Base-by-base conservation (phyloP, 2,329 filamentous ascomycete genomes). In the Magnaporthiopsis poae region DNA sequence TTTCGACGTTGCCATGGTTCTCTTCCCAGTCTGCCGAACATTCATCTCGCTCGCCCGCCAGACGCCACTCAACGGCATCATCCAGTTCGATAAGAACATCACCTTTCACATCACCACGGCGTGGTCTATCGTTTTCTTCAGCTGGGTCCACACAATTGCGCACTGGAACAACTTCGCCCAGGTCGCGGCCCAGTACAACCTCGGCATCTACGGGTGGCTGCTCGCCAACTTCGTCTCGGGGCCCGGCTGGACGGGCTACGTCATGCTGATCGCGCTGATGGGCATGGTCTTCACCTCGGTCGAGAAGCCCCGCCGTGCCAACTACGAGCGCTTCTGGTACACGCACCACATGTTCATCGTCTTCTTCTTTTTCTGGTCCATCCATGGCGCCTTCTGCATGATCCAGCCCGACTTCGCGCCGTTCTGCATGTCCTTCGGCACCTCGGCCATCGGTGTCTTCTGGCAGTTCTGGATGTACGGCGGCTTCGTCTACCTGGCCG, bases 281-380 rank as follows among this genome's bases (percentile, higher is more conserved):
- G 86, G 87, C 65, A 95, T 96, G 84, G 88, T 90, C 3, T 73
- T 87, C 33, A 95, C 91, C 0, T 91, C 90, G 11, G 80, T 90
- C 18, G 90, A 94, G 78, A 91, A 90, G 80, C 86, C 87, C 12
- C 85, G 90, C 64, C 86, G 90, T 66, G 88, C 89, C 68, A 93
- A 95, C 79, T 94, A 91, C 75, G 91, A 94, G 77, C 89, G 90
- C 33, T 96, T 95, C 82, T 96, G 91, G 91, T 93, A 92, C 77
- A 91, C 89, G 1, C 91, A 96, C 78, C 91, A 95, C 79, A 85
- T 95, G 75, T 95, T 95, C 76, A 86, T 94, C 77, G 74, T 94
- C 70, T 95, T 95, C 83, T 95, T 95, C 80, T 82, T 94, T 71
- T 93, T 95, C 82, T 95, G 91, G 90, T 88, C 90, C n/a, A 85